These are phyloP conservation scores for Verticillium alfalfae DNA, from an alignment of 2,329 filamentous ascomycete species.

Conservation along the genomic window DNA sequence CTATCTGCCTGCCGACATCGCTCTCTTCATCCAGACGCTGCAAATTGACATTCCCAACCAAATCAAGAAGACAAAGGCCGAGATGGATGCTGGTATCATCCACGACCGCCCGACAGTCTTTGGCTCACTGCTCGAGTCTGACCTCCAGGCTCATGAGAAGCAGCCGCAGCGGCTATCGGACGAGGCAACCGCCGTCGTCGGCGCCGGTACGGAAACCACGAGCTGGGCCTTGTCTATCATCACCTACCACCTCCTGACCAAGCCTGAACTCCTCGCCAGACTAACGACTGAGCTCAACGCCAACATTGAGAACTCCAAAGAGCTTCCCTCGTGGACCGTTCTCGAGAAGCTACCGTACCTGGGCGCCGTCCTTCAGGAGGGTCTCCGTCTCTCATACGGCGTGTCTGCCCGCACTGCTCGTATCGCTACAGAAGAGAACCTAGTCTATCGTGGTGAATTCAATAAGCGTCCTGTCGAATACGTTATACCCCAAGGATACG, in stretches of 20 bases:
- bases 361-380: conserved; percentile 28
- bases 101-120: conserved; percentile 19
- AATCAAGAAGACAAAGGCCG: conserved; percentile 9
- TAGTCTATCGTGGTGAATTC: conserved; percentile 20
- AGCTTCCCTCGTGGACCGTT: conserved; percentile 14
- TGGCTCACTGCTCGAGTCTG: conserved; percentile 17
- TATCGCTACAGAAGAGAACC: conserved; percentile 19
- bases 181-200: conserved; percentile 9
- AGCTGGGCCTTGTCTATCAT: conserved; percentile 23
- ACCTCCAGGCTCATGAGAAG: conserved; percentile 13
- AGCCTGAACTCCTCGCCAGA: conserved; percentile 21
- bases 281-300: conserved; percentile 21
- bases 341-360: conserved; percentile 31
- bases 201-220: conserved; percentile 15
- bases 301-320: background rate
- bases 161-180: conserved; percentile 6
- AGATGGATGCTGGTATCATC: conserved; percentile 10
- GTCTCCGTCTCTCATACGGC: conserved; percentile 26
- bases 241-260: conserved; percentile 26
- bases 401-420: conserved; percentile 19
- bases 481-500: conserved; percentile 28
- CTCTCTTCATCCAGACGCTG: conserved; percentile 9
- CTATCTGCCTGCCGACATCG: conserved; percentile 8
- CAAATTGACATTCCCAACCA: conserved; percentile 9
- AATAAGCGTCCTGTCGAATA: conserved; percentile 16